Conservation (phyloP, 768 basidiomycete species). For the Russula griseocarnosa region DNA sequence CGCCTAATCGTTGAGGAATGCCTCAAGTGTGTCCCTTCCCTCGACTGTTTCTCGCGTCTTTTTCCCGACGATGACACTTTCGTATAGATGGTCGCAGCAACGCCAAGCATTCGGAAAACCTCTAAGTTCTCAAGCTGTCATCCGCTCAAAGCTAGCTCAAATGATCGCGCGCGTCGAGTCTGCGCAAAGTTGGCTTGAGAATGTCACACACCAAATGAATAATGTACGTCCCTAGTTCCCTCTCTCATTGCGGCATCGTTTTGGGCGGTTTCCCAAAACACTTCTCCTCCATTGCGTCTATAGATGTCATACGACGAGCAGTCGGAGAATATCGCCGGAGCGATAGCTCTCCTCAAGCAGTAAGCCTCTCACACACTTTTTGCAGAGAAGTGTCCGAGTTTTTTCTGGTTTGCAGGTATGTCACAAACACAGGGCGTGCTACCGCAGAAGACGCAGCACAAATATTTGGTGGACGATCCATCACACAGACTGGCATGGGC, state of each 20-base stretch:
- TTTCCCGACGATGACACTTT: slow-evolving; percentile 6
- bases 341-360: slow-evolving; percentile 88
- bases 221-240: slow-evolving; percentile 45
- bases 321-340: slow-evolving; percentile 81
- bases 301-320: slow-evolving; percentile 87
- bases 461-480: slow-evolving; percentile 84
- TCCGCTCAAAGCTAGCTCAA: slow-evolving; percentile 77
- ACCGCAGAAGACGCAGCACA: slow-evolving; percentile 73
- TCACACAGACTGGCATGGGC: slow-evolving; percentile 87
- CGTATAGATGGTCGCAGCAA: slow-evolving; percentile 75
- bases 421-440: slow-evolving; percentile 63
- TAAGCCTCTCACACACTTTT: slow-evolving; percentile 36
- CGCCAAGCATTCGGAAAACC: slow-evolving; percentile 90
- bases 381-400: slow-evolving; percentile 12
- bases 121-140: slow-evolving; percentile 75
- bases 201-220: slow-evolving; percentile 88
- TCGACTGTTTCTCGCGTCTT: neutral
- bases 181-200: slow-evolving; percentile 86
- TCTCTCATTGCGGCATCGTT: neutral
- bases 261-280: too few relatives aligned
- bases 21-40: slow-evolving; percentile 54
- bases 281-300: slow-evolving; percentile 20
- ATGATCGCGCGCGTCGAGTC: slow-evolving; percentile 91
- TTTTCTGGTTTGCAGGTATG: slow-evolving; percentile 44
- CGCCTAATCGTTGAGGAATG: slow-evolving; percentile 85